Percentiles rank a stretch among this genome's conserved stretches.
These are phyloP conservation scores for Nothophytophthora sp. DNA, from an alignment of 352 stramenopile species.

Conservation along the genomic window DNA sequence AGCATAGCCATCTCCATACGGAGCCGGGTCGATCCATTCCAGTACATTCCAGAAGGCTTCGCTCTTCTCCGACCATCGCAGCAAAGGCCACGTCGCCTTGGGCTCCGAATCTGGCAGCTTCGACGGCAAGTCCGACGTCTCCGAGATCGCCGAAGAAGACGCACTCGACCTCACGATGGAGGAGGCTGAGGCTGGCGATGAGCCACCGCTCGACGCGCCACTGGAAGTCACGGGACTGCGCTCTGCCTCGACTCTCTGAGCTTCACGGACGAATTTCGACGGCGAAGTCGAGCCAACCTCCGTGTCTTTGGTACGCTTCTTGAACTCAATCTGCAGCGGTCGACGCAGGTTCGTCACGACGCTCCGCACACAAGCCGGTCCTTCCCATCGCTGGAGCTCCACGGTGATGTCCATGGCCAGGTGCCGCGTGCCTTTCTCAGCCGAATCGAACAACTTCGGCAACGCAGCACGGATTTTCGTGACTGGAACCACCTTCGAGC, in stretches of 20 bases:
- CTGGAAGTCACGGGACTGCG: constrained; percentile 7
- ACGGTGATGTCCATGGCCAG: constrained; percentile 78
- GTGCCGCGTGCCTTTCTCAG: constrained; percentile 81
- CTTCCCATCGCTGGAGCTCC: constrained; percentile 84
- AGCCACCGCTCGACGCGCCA: constrained; percentile 8
- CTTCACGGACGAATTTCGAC: constrained; percentile 70
- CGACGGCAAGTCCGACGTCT: constrained; percentile 79
- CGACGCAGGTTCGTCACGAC: constrained; percentile 79
- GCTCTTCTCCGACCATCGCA: constrained; percentile 89
- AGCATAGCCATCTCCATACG: constrained; percentile 83
- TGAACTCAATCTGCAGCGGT: constrained; percentile 85
- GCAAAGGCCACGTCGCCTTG: constrained; percentile 62
- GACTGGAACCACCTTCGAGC: constrained; percentile 69
- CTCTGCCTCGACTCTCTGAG: constrained; percentile 32
- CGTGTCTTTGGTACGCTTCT: constrained; percentile 75
- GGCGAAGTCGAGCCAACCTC: constrained; percentile 57
- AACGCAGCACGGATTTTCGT: constrained; percentile 68
- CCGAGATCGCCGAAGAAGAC: no score
- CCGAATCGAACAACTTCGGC: constrained; percentile 75
- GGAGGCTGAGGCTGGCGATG: constrained; percentile 24
- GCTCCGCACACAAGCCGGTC: constrained; percentile 70
- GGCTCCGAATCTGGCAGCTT: constrained; percentile 84
- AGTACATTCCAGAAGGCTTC: constrained; percentile 84
- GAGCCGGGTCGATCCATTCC: constrained; percentile 77
- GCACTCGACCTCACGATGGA: constrained; percentile 85